Base-by-base conservation (phyloP, 441 rosid genomes). In the Erysimum cheiri region DNA sequence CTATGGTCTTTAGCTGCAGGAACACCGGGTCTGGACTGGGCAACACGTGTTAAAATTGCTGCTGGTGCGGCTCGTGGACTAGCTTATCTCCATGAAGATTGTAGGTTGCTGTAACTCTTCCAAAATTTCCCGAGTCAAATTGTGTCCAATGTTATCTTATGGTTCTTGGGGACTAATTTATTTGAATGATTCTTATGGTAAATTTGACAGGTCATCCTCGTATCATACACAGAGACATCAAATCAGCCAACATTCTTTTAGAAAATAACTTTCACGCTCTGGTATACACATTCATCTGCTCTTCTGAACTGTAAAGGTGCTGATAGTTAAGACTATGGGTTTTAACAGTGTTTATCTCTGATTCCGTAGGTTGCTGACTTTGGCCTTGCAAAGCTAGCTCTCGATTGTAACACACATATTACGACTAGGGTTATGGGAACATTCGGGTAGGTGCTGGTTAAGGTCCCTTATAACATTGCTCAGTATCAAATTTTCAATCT, bases 361-460 rank as follows among this genome's bases (percentile, higher is more conserved):
- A n/a, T 7, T 65, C 46, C 54, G 11, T 85, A 95, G 99, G 99
- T 95, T 85, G 83, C 97, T n/a, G 99, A 95, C 74, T 95, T 95
- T 71, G 99, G 99, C 64, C 94, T 92, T 54, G 99, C 99, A 68
- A 95, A 92, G 80, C 80, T 95, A 83, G 97, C 93, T 72, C 85
- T 86, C 6, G 99, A 95, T 58, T 85, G 88, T 63, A 79, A 90
- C 81, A 86, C 97, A 5, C 99, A 92, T 64, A 76, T 95, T 61
- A 86, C 97, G 29, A 95, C 99, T 13, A 92, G 99, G 1, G 98
- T 95, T 69, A 92, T 95, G 96, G 99, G 99, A 77, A 95, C 99
- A 64, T 95, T 95, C 47, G 99, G 97, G 99, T 95, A 83, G 63
- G 88, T 62, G 1, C 3, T 12, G 29, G 49, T 56, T 26, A 6